Percentiles rank a stretch among this genome's conserved stretches.
Conservation (phyloP, 2,329 filamentous ascomycete species). For the Aspergillus floridensis region DNA sequence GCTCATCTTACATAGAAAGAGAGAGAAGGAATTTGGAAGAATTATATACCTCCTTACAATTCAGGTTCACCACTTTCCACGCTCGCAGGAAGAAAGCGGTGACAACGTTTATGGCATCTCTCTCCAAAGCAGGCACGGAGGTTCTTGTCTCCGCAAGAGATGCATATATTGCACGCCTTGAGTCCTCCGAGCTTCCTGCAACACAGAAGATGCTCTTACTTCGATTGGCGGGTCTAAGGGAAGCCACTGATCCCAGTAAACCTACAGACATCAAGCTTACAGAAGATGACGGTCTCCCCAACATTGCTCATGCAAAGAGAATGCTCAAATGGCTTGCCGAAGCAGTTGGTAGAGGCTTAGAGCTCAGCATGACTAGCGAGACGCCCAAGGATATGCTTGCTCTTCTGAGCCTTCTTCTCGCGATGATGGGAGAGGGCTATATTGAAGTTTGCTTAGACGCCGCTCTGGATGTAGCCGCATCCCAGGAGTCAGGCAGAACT, state of each 20-base stretch:
- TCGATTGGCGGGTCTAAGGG: constrained; percentile 76
- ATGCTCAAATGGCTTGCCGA: constrained; percentile 98
- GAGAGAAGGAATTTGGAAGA: constrained; percentile 70
- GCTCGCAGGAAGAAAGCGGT: constrained; percentile 75
- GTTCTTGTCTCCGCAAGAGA: constrained; percentile 84
- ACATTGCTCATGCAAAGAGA: constrained; percentile 83
- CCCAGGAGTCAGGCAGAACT: constrained; percentile 73
- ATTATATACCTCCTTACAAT: constrained; percentile 83
- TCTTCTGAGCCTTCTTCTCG: constrained; percentile 77
- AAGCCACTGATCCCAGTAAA: constrained; percentile 62
- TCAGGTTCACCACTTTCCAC: constrained; percentile 97
- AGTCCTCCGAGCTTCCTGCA: constrained; percentile 80
- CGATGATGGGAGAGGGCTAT: constrained; percentile 82
- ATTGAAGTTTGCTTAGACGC: constrained; percentile 64
- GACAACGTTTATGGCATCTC: constrained; percentile 86
- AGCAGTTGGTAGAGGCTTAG: constrained; percentile 83
- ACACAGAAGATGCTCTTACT: constrained; percentile 90
- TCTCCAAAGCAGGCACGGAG: constrained; percentile 87
- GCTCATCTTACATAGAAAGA: constrained; percentile 63
- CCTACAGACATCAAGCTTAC: constrained; percentile 87
- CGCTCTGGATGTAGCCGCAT: constrained; percentile 70
- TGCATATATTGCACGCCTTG: constrained; percentile 82
- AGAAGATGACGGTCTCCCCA: constrained; percentile 83
- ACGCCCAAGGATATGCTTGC: constrained; percentile 91
- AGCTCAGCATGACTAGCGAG: constrained; percentile 82